A percentile compares a stretch with the other conserved stretches of the same genome.
Conservation (phyloP, 345 rosid genomes). For the Ceriops decandra region DNA sequence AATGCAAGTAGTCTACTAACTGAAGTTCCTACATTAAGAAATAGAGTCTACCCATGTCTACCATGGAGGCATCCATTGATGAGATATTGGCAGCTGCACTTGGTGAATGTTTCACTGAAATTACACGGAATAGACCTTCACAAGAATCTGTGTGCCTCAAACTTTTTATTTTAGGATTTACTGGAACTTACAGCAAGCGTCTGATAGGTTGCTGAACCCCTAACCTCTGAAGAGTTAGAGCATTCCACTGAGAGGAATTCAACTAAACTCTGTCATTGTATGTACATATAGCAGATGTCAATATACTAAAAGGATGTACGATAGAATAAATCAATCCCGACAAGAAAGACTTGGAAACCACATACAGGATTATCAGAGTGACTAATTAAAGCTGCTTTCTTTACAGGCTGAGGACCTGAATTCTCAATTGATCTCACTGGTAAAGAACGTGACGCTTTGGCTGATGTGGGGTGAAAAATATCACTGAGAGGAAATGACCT, state of each 20-base stretch:
- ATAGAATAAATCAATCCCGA: too few relatives aligned
- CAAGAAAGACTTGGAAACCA: background rate
- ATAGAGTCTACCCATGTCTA: conserved; percentile 30
- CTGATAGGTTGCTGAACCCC: conserved; percentile 35
- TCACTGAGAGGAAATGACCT: conserved; percentile 47
- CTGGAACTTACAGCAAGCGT: conserved; percentile 54
- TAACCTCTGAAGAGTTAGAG: conserved; percentile 23
- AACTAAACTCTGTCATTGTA: too few relatives aligned
- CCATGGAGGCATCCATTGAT: conserved; percentile 20
- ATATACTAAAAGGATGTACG: too few relatives aligned
- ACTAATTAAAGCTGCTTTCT: conserved; percentile 15
- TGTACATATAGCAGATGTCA: too few relatives aligned
- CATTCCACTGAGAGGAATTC: too few relatives aligned
- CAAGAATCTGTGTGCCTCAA: conserved; percentile 42
- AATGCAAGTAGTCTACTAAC: background rate
- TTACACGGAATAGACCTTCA: conserved; percentile 42
- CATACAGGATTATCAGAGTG: conserved; percentile 27
- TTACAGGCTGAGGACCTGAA: conserved; percentile 25
- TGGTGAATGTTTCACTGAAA: conserved; percentile 38
- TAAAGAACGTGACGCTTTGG: conserved; percentile 37
- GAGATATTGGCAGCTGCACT: conserved; percentile 18
- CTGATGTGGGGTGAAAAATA: conserved; percentile 27
- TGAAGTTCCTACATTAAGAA: background rate
- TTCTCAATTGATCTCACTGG: conserved; percentile 43
- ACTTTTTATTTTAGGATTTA: conserved; percentile 39